Percentiles rank a stretch among this genome's conserved stretches.
These are phyloP conservation scores for Neospora caninum DNA, from an alignment of 169 alveolate species.

Conservation along the genomic window DNA sequence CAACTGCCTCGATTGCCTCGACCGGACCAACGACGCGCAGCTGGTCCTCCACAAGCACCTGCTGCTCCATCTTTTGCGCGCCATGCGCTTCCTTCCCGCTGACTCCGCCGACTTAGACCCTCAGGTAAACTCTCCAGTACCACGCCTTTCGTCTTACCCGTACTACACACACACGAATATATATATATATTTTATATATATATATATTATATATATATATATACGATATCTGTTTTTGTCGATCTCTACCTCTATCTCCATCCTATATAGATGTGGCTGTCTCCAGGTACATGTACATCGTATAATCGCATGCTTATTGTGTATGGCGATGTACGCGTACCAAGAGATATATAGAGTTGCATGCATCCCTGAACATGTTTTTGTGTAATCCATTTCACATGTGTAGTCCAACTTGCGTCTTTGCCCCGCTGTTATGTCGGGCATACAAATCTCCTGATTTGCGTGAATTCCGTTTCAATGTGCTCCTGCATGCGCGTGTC, in stretches of 20 bases:
- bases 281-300: background rate
- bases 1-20: constrained; percentile 98
- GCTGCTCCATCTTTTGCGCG: constrained; percentile 7
- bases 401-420: too few species aligned
- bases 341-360: too few species aligned
- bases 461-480: too few species aligned
- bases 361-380: too few species aligned
- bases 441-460: too few species aligned
- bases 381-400: too few species aligned
- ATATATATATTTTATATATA: too few species aligned
- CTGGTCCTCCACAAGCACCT: constrained; percentile 9
- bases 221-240: background rate
- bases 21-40: constrained; percentile 90
- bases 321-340: too few species aligned
- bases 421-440: too few species aligned
- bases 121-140: background rate
- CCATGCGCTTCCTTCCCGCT: constrained; percentile 19
- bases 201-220: too few species aligned
- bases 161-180: too few species aligned
- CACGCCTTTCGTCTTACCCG: background rate
- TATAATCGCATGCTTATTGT: background rate
- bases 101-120: background rate
- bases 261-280: background rate
- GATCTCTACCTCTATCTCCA: background rate
- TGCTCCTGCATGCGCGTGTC: too few species aligned